Evolutionary conservation across 2,329 filamentous ascomycete genomes (phyloP).

Genomic region (Blumeria graminis): DNA sequence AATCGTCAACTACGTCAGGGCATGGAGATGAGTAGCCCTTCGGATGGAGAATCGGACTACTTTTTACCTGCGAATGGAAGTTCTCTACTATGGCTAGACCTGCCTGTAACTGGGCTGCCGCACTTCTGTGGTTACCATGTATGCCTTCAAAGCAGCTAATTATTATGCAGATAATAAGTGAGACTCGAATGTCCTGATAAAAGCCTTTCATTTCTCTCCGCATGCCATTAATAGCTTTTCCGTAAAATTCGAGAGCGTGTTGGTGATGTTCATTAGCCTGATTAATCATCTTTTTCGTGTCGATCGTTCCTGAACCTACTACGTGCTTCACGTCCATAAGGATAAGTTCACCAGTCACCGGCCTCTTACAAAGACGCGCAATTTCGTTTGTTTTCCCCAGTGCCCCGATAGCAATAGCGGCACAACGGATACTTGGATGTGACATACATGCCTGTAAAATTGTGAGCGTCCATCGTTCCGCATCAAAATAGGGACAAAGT

Average conservation of each 20-base stretch:
- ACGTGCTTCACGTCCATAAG: not conserved
- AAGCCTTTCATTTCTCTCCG: slow-evolving; percentile 4
- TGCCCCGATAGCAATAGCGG: slow-evolving; percentile 12
- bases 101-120: slow-evolving; percentile 7
- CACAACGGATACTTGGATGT: slow-evolving; percentile 12
- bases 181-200: slow-evolving; percentile 6
- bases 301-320: not conserved
- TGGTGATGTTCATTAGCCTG: slow-evolving; percentile 4
- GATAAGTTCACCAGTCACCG: not conserved
- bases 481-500: slow-evolving; percentile 11
- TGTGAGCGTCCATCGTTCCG: slow-evolving; percentile 11
- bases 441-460: slow-evolving; percentile 10
- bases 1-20: slow-evolving; percentile 21
- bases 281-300: not conserved
- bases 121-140: slow-evolving; percentile 7
- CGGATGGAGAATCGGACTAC: slow-evolving; percentile 3
- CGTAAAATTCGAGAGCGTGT: slow-evolving; percentile 8
- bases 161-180: slow-evolving; percentile 9
- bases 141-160: slow-evolving; percentile 11
- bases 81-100: slow-evolving; percentile 13
- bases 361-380: slow-evolving; percentile 3
- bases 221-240: slow-evolving; percentile 7
- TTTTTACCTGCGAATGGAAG: slow-evolving; percentile 9
- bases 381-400: slow-evolving; percentile 7
- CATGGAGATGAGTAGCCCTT: slow-evolving; percentile 9